A percentile compares a stretch with the other conserved stretches of the same genome.
Evolutionary conservation across 768 basidiomycete genomes (phyloP).

Genomic region (Lentinula aciculospora): DNA sequence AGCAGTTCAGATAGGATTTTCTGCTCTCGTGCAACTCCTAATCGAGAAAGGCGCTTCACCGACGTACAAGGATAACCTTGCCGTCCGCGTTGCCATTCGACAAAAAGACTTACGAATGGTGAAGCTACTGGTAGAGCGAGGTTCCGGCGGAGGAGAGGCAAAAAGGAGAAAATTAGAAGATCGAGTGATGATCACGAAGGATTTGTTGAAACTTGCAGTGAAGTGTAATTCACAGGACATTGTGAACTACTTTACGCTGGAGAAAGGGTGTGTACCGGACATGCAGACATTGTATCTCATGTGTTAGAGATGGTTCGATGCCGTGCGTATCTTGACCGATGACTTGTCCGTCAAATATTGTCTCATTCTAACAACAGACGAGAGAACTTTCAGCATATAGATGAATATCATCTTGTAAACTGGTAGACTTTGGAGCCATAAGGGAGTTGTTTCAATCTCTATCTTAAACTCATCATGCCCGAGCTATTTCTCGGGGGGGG

Average conservation of each 20-base stretch:
- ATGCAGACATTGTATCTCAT: slow-evolving; percentile 53
- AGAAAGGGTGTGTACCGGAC: slow-evolving; percentile 72
- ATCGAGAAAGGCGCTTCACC: slow-evolving; percentile 74
- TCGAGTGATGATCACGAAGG: slow-evolving; percentile 43
- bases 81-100: slow-evolving; percentile 72
- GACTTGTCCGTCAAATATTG: background rate
- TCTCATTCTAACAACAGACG: too few species aligned
- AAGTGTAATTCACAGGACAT: slow-evolving; percentile 63
- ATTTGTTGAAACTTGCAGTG: slow-evolving; percentile 65
- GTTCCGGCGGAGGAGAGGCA: slow-evolving; percentile 10
- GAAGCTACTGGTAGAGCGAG: slow-evolving; percentile 69
- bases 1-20: slow-evolving; percentile 63
- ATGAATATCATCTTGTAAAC: too few species aligned
- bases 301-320: slow-evolving; percentile 13
- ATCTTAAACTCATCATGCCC: too few species aligned
- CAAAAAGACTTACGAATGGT: slow-evolving; percentile 64
- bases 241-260: slow-evolving; percentile 59
- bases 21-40: slow-evolving; percentile 64
- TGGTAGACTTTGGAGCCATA: too few species aligned
- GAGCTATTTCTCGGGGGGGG: too few species aligned
- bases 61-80: slow-evolving; percentile 47
- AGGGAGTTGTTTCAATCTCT: too few species aligned
- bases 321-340: background rate
- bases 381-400: too few species aligned
- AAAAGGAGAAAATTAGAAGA: slow-evolving; percentile 59